Base-by-base conservation (phyloP, 192 early-diverging fungal species). In the Linnemannia hyalina region DNA sequence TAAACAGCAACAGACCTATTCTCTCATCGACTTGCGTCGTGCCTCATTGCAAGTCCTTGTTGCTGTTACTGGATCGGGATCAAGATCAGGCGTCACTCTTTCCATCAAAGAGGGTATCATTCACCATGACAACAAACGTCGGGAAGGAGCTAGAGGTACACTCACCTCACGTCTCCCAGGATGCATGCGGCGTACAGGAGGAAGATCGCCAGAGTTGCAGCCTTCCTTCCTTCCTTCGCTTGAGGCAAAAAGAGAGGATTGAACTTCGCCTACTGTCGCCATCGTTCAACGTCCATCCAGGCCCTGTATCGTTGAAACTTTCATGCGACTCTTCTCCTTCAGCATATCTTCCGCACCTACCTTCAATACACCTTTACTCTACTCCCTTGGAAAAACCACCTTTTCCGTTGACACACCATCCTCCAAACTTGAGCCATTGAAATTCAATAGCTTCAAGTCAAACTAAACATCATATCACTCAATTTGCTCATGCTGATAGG, bases 401-500 rank as follows among this genome's bases (percentile, higher is more conserved):
- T 20, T 49, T 15, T 18, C 49, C 2, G 3, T 22, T 52, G 20
- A 18, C 18, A 1, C 1, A 20, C 49, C 22, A 4, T 52, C 15
- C 3, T 49, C 16, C 5, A 15, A 52, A 52, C 49, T 22, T 16
- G 5, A 52, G 20, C 49, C 49, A 18, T 15, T 49, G 16, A 49
- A 63, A 29, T 26, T 29, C 2, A 2, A 10, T 29, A 1, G 2
- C 29, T 32, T 22, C 20, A 22, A 23, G 54, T 4, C 55, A 57
- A 65, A n/a, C 49, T 65, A 32, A 65, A 40, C 38, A 40, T 5
- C 55, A 26, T 32, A 65, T 32, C 29, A 32, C 9, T 0, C 32
- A 32, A 7, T 23, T n/a, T 32, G 49, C 15, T 29, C 4, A 65
- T 65, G 29, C 11, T 23, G 20, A 65, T 81, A 86, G 84, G 72